phyloP scores from a whole-genome alignment of 2,329 filamentous ascomycete genomes.

The Thermothelomyces thermophilus region DNA sequence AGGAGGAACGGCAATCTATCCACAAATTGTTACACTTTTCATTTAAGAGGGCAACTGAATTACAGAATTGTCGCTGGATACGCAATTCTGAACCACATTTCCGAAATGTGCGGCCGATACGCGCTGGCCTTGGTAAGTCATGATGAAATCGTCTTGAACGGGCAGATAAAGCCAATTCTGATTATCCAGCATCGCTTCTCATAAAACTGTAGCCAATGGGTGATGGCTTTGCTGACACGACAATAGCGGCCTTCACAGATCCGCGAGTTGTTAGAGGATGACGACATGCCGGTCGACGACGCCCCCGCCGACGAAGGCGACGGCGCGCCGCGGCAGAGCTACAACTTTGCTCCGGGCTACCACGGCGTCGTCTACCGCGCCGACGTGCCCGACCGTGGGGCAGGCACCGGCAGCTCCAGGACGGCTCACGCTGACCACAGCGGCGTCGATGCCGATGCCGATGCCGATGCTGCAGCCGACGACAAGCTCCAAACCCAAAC shows the following conservation, averaged over 20 bases:
- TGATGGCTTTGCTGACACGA: not conserved
- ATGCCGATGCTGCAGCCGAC: not conserved
- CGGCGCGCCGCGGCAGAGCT: slow-evolving; percentile 59
- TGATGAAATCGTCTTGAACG: too few species aligned
- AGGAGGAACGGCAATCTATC: not conserved
- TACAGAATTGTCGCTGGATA: too few species aligned
- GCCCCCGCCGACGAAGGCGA: slow-evolving; percentile 64
- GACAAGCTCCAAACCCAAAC: not conserved
- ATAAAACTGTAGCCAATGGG: too few species aligned
- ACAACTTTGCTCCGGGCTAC: slow-evolving; percentile 89
- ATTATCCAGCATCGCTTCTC: too few species aligned
- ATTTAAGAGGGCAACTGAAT: too few species aligned
- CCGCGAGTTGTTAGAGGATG: slow-evolving; percentile 63
- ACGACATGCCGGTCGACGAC: slow-evolving; percentile 66
- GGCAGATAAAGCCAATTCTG: too few species aligned
- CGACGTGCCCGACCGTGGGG: slow-evolving; percentile 57
- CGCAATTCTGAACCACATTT: too few species aligned
- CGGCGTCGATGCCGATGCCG: not conserved
- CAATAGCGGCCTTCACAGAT: slow-evolving; percentile 70
- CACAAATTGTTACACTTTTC: not conserved
- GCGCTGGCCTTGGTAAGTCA: slow-evolving; percentile 32
- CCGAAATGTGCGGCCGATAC: slow-evolving; percentile 34
- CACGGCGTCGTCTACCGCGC: slow-evolving; percentile 82
- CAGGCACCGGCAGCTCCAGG: slow-evolving; percentile 32
- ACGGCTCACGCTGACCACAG: not conserved